Conservation (phyloP, 768 basidiomycete genomes). For the Phylloporus arenicola region DNA sequence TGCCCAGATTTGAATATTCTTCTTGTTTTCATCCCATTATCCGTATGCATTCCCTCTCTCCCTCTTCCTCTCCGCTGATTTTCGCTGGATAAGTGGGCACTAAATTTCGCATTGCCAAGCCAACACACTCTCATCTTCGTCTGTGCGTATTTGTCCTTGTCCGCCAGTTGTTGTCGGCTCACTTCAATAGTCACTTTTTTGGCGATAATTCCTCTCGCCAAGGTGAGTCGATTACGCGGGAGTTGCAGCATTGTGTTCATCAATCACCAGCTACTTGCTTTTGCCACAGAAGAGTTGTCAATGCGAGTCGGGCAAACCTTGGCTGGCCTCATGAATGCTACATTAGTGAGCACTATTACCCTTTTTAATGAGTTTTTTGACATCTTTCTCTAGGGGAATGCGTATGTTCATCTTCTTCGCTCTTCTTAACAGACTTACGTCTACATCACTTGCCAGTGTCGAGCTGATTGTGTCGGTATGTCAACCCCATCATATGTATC, state of each 20-base stretch:
- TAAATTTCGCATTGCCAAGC: slow-evolving; percentile 53
- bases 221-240: slow-evolving; percentile 35
- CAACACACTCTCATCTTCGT: slow-evolving; percentile 64
- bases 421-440: background rate
- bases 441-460: slow-evolving; percentile 29
- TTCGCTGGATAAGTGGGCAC: slow-evolving; percentile 52
- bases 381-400: slow-evolving; percentile 22
- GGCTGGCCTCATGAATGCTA: slow-evolving; percentile 82
- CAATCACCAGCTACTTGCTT: slow-evolving; percentile 56
- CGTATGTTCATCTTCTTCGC: slow-evolving; percentile 16
- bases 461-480: slow-evolving; percentile 66
- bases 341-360: slow-evolving; percentile 45
- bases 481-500: background rate
- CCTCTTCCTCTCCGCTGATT: background rate
- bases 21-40: slow-evolving; percentile 65
- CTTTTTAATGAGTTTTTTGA: background rate
- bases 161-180: background rate
- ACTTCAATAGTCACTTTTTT: slow-evolving; percentile 60
- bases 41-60: slow-evolving; percentile 35
- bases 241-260: slow-evolving; percentile 1
- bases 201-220: slow-evolving; percentile 81
- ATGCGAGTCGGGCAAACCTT: slow-evolving; percentile 78
- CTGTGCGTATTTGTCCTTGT: slow-evolving; percentile 43
- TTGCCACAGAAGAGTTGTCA: slow-evolving; percentile 83
- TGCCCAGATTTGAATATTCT: slow-evolving; percentile 63